Base-by-base conservation (phyloP, 495 filamentous ascomycete species). In the Pseudotulostoma volvatum region DNA sequence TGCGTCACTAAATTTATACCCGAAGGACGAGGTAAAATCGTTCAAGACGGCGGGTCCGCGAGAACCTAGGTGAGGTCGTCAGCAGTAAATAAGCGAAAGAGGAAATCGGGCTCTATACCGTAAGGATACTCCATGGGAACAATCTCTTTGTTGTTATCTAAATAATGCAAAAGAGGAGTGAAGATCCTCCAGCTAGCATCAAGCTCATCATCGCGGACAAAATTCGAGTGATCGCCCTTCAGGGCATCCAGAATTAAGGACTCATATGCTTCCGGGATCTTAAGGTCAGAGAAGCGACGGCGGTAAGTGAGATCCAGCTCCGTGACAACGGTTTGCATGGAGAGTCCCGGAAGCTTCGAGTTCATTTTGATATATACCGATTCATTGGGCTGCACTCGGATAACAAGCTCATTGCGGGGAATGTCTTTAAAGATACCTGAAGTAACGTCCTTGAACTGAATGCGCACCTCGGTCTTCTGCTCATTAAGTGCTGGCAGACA, bases 281-380 rank as follows among this genome's bases (percentile, higher is more conserved):
- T 96, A 31, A 99, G 75, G 61, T 99, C 92, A 20, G 87, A 95
- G 74, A 99, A 99, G 40, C 92, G 83, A 55, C 92, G 79, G 55
- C 92, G 77, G 68, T 99, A 99, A 39, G 92, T 99, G 49, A 99
- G 72, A 56, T 99, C 92, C 41, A 99, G 79, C 68, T 99, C 92
- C 33, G 92, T 99, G 45, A 95, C 87, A 15, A 95, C 92, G 11
- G 92, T 99, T 71, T 99, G 92, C 90, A 95, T 99, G 64, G 84
- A 95, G 52, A 99, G 68, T 51, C 92, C 92, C 16, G 92, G 92
- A 36, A 96, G 68, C 70, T 99, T 99, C 7, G 87, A 95, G 77
- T 99, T 99, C 92, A 96, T 99, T 77, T 99, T 99, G 63, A 95
- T 94, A 69, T 99, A 99, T 45, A 99, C 85, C 50, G 81, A 88